phyloP scores from a whole-genome alignment of 108 stramenopile genomes.

The Stephanodiscus minutulus region DNA sequence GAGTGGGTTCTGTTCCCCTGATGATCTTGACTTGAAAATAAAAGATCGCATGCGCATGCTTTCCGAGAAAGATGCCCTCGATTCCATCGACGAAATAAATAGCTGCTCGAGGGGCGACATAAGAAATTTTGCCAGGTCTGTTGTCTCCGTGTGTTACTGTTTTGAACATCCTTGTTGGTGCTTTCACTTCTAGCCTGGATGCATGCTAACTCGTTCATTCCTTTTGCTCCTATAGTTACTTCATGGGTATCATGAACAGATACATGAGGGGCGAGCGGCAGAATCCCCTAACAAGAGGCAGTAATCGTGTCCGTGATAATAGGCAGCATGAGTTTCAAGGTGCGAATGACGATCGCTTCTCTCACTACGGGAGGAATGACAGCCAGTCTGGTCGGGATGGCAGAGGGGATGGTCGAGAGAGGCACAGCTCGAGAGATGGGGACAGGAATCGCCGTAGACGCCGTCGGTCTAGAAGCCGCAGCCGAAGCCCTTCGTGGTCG shows the following conservation, averaged over 20 bases:
- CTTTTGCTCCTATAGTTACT: slow-evolving; percentile 25
- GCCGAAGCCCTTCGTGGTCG: slow-evolving; percentile 19
- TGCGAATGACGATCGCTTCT: slow-evolving; percentile 10
- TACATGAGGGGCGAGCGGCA: slow-evolving; percentile 59
- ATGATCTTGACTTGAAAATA: slow-evolving; percentile 79
- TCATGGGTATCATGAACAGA: slow-evolving; percentile 87
- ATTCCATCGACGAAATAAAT: slow-evolving; percentile 80
- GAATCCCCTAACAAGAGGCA: slow-evolving; percentile 16
- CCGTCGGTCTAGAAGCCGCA: slow-evolving; percentile 38
- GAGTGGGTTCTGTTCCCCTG: slow-evolving; percentile 64
- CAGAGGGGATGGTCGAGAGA: slow-evolving; percentile 14
- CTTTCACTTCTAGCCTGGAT: not conserved
- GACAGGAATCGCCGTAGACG: slow-evolving; percentile 17
- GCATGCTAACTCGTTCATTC: not conserved
- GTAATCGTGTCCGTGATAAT: slow-evolving; percentile 25
- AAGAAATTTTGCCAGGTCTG: slow-evolving; percentile 64
- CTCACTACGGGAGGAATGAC: slow-evolving; percentile 14
- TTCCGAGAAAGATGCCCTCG: slow-evolving; percentile 73
- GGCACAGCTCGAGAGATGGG: slow-evolving; percentile 9
- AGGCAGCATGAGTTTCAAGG: slow-evolving; percentile 12
- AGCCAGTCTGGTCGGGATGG: slow-evolving; percentile 2
- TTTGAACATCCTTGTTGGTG: not conserved
- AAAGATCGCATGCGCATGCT: slow-evolving; percentile 76
- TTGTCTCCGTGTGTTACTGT: not conserved
- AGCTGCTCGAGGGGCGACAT: slow-evolving; percentile 58